Percentiles rank a stretch among this genome's conserved stretches.
These are phyloP conservation scores for Yamadazyma paraphyllophila DNA, from an alignment of 805 yeast species.

Conservation along the genomic window DNA sequence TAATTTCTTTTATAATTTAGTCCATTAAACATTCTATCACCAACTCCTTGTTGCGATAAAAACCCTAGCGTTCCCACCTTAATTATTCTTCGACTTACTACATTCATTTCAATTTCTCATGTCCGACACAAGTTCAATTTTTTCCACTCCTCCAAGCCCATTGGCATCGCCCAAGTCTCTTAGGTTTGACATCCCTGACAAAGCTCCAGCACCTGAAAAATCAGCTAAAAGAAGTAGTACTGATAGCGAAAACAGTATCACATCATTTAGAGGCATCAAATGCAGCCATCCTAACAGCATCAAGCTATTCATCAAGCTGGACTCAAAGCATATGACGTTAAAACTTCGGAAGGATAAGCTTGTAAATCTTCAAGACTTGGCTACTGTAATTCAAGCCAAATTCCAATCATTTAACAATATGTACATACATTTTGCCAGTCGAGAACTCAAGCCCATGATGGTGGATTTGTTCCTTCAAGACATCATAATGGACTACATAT, in stretches of 20 bases:
- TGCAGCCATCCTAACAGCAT: neutral
- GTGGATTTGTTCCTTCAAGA: slow-evolving; percentile 8
- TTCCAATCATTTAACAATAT: slow-evolving; percentile 2
- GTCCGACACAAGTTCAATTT: slow-evolving; percentile 6
- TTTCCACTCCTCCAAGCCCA: neutral
- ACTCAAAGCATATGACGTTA: neutral
- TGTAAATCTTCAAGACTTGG: slow-evolving; percentile 7
- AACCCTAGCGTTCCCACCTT: neutral
- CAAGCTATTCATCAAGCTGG: slow-evolving; percentile 9
- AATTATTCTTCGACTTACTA: neutral
- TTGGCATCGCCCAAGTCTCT: slow-evolving; percentile 8
- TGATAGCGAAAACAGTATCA: neutral
- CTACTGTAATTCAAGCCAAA: slow-evolving; percentile 8
- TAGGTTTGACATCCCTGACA: slow-evolving; percentile 11
- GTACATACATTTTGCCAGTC: slow-evolving; percentile 8
- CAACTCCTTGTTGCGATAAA: neutral
- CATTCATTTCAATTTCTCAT: neutral
- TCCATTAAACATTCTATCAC: neutral
- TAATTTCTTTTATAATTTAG: neutral
- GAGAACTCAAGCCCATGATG: slow-evolving; percentile 11
- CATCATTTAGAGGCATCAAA: slow-evolving; percentile 7
- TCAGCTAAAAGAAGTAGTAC: neutral
- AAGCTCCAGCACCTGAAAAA: slow-evolving; percentile 1
- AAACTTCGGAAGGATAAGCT: slow-evolving; percentile 15
- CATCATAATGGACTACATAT: slow-evolving; percentile 14